These are phyloP conservation scores for Nematodospora anomalae DNA, from an alignment of 1,139 yeast genomes.

Conservation along the genomic window DNA sequence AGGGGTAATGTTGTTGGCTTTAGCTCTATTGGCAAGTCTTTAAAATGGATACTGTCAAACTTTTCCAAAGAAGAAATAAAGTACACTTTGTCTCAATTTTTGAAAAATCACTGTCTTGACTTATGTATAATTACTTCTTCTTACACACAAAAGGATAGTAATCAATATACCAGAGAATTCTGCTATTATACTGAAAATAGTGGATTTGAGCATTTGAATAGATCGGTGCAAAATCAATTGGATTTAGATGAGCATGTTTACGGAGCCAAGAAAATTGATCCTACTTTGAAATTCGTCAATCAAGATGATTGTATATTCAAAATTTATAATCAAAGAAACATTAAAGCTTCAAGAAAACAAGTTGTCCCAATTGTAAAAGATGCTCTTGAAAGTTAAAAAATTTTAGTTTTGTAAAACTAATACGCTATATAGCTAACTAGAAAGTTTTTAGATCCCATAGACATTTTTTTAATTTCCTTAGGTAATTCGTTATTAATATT, in stretches of 20 bases:
- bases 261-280: slow-evolving; percentile 15
- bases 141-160: slow-evolving; percentile 41
- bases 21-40: slow-evolving; percentile 68
- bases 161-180: slow-evolving; percentile 58
- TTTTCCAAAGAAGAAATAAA: slow-evolving; percentile 36
- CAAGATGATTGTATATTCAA: slow-evolving; percentile 17
- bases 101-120: slow-evolving; percentile 46
- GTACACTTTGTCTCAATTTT: slow-evolving; percentile 36
- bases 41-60: slow-evolving; percentile 52
- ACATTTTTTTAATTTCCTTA: slow-evolving; percentile 7
- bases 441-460: slow-evolving; percentile 12
- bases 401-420: not conserved
- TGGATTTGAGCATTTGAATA: slow-evolving; percentile 25
- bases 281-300: slow-evolving; percentile 15
- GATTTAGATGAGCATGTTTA: slow-evolving; percentile 26
- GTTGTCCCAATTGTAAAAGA: slow-evolving; percentile 66
- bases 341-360: slow-evolving; percentile 75
- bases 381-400: slow-evolving; percentile 22
- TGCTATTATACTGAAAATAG: slow-evolving; percentile 31
- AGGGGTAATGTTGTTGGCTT: slow-evolving; percentile 59
- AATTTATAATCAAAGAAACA: slow-evolving; percentile 53
- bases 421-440: slow-evolving; percentile 13
- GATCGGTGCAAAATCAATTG: slow-evolving; percentile 29
- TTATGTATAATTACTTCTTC: slow-evolving; percentile 64
- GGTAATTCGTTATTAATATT: slow-evolving; percentile 21